These are phyloP conservation scores for Spergularia marina DNA, from an alignment of 148 eudicot genomes.

Conservation along the genomic window DNA sequence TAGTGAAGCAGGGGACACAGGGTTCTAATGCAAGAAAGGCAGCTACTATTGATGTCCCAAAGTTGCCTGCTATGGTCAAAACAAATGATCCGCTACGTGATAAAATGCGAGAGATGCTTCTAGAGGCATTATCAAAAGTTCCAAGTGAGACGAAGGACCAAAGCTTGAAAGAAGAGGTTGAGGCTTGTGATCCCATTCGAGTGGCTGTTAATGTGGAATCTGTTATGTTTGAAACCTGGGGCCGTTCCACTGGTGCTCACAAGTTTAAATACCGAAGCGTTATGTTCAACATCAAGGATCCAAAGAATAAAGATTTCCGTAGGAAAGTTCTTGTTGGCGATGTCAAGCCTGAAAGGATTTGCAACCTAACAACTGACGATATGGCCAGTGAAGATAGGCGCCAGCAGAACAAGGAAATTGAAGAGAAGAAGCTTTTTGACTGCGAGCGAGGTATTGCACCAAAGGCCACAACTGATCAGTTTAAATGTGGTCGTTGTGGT, in stretches of 20 bases:
- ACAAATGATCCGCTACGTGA: conserved; percentile 50
- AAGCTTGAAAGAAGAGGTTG: conserved; percentile 38
- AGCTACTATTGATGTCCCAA: conserved; percentile 42
- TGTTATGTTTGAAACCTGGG: conserved; percentile 61
- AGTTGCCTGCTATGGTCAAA: conserved; percentile 50
- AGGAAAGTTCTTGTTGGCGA: conserved; percentile 57
- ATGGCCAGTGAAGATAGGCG: conserved; percentile 67
- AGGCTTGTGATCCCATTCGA: conserved; percentile 55
- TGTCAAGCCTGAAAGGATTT: conserved; percentile 43
- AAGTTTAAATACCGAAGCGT: conserved; percentile 60
- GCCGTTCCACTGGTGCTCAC: conserved; percentile 54
- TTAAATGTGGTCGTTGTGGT: conserved; percentile 63
- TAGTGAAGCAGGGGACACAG: conserved; percentile 34
- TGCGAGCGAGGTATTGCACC: conserved; percentile 57
- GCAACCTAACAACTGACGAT: conserved; percentile 43
- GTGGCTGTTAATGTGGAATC: conserved; percentile 63
- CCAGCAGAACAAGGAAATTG: conserved; percentile 47
- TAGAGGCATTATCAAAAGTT: conserved; percentile 52
- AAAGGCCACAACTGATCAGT: conserved; percentile 62
- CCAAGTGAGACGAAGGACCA: conserved; percentile 38
- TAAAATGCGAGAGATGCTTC: conserved; percentile 50
- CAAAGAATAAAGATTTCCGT: conserved; percentile 60
- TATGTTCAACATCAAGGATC: conserved; percentile 58
- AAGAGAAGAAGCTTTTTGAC: conserved; percentile 54
- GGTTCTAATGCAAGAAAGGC: conserved; percentile 28